phyloP scores from a whole-genome alignment of 805 yeast genomes.

The Hanseniaspora osmophila region DNA sequence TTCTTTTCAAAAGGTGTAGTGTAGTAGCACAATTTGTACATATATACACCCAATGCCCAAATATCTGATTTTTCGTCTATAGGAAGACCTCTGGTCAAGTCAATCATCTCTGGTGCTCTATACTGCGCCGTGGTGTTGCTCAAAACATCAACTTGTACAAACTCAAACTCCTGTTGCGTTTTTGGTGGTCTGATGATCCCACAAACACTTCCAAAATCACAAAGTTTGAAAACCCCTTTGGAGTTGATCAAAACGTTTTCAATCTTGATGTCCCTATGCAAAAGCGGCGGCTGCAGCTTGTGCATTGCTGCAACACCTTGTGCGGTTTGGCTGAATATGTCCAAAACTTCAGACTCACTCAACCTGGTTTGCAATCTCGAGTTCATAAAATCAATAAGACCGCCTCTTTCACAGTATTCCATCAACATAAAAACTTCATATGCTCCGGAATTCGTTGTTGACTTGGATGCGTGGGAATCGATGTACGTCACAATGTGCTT shows the following conservation, averaged over 20 bases:
- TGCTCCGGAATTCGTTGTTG: slow-evolving; percentile 33
- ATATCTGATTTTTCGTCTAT: slow-evolving; percentile 73
- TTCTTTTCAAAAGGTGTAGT: slow-evolving; percentile 65
- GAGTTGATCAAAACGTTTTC: slow-evolving; percentile 61
- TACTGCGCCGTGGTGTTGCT: slow-evolving; percentile 78
- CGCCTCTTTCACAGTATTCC: slow-evolving; percentile 68
- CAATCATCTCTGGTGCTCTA: slow-evolving; percentile 76
- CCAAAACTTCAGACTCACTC: slow-evolving; percentile 52
- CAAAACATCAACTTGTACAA: slow-evolving; percentile 53
- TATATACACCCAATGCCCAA: slow-evolving; percentile 73
- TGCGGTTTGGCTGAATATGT: slow-evolving; percentile 54
- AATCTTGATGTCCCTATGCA: slow-evolving; percentile 72
- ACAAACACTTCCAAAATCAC: slow-evolving; percentile 76
- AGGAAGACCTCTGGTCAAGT: slow-evolving; percentile 50
- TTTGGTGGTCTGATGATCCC: slow-evolving; percentile 49
- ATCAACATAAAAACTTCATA: slow-evolving; percentile 68
- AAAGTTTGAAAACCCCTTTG: slow-evolving; percentile 46
- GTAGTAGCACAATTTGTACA: slow-evolving; percentile 66
- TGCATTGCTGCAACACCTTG: slow-evolving; percentile 72
- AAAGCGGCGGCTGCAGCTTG: slow-evolving; percentile 51
- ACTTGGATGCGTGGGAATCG: slow-evolving; percentile 86
- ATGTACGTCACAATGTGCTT: slow-evolving; percentile 76
- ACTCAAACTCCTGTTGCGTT: slow-evolving; percentile 42
- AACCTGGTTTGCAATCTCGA: slow-evolving; percentile 50
- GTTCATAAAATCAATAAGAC: slow-evolving; percentile 71